Evolutionary conservation across 441 rosid species (phyloP).

Genomic region (Gossypium aridum): DNA sequence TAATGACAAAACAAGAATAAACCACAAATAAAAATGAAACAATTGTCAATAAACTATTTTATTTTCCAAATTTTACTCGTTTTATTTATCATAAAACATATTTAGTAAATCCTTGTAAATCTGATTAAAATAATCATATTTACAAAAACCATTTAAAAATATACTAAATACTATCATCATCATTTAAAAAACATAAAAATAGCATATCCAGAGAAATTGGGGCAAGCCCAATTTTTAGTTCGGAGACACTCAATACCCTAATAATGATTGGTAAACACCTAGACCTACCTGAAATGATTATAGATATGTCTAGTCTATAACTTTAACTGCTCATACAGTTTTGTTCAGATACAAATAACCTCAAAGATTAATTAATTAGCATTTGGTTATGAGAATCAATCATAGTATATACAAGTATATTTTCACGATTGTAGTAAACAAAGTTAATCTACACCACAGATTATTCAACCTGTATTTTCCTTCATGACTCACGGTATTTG

Average conservation of each 20-base stretch:
- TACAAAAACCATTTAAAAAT: not conserved
- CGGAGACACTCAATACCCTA: not conserved
- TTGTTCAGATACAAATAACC: not conserved
- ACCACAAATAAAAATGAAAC: not conserved
- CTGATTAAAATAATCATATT: not conserved
- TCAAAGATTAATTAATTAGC: not conserved
- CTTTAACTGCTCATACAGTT: not conserved
- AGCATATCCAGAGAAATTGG: not conserved
- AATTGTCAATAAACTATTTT: not conserved
- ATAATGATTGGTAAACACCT: not conserved
- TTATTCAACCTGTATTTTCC: not conserved
- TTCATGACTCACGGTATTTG: constrained; percentile 50
- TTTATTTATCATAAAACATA: not conserved
- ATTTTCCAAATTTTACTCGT: not conserved
- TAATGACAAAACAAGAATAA: not conserved
- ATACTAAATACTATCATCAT: not conserved
- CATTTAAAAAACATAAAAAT: not conserved
- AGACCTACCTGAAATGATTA: not conserved
- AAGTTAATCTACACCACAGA: constrained; percentile 19
- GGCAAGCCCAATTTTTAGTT: not conserved
- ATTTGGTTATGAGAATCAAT: not conserved
- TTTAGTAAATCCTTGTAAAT: not conserved
- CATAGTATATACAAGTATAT: not conserved
- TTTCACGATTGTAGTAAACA: not conserved
- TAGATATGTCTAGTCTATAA: not conserved